A percentile compares a stretch with the other conserved stretches of the same genome.
phyloP scores from a whole-genome alignment of 169 alveolate species.

The Toxoplasma gondii region DNA sequence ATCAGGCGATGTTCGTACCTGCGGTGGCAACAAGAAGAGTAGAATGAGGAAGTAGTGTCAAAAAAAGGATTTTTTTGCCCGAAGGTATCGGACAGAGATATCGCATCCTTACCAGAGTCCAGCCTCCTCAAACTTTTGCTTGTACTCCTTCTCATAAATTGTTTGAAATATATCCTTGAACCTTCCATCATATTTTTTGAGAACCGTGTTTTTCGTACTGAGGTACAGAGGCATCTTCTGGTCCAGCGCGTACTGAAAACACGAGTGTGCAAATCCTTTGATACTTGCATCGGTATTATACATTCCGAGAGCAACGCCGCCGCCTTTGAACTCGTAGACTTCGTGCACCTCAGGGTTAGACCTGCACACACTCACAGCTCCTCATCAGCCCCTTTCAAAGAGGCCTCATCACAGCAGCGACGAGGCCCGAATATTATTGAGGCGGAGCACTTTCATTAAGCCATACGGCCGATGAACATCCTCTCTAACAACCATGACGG shows the following conservation, averaged over 20 bases:
- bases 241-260: conserved; percentile 90
- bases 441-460: background rate
- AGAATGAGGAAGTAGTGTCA: background rate
- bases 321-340: conserved; percentile 78
- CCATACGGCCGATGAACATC: background rate
- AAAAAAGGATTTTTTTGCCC: background rate
- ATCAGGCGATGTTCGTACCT: conserved; percentile 93
- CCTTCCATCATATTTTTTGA: conserved; percentile 93
- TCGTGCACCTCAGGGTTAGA: conserved; percentile 62
- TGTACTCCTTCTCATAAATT: conserved; percentile 88
- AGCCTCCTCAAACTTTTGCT: conserved; percentile 82
- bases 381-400: background rate
- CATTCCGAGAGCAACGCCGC: conserved; percentile 94
- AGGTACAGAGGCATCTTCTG: conserved; percentile 87
- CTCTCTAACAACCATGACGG: background rate
- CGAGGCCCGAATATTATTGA: background rate
- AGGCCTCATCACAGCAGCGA: background rate
- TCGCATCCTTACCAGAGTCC: conserved; percentile 77
- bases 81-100: background rate
- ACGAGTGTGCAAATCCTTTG: conserved; percentile 91
- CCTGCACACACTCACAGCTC: conserved; percentile 66
- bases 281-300: conserved; percentile 93
- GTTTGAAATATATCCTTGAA: conserved; percentile 93
- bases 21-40: conserved; percentile 58
- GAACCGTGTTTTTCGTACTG: conserved; percentile 93